Conservation (phyloP, 1,284 basidiomycete genomes). For the Paramarasmius palmivorus region DNA sequence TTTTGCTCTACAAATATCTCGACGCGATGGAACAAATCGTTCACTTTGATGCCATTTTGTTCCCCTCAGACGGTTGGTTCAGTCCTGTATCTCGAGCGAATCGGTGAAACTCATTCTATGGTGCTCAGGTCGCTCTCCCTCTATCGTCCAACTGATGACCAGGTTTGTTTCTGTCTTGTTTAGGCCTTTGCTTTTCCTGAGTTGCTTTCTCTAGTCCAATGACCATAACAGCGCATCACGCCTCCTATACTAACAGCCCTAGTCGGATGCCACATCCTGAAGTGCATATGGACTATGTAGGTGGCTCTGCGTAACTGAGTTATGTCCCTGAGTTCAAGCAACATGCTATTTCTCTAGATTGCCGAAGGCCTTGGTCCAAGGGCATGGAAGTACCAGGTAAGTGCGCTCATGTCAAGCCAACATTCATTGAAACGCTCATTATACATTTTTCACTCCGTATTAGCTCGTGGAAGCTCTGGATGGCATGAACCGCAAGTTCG, state of each 20-base stretch:
- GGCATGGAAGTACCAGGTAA: slow-evolving; percentile 72
- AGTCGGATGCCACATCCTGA: slow-evolving; percentile 76
- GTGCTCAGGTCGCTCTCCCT: slow-evolving; percentile 54
- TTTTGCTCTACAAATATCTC: background rate
- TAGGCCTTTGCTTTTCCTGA: background rate
- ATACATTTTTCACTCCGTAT: slow-evolving; percentile 1
- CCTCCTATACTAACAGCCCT: slow-evolving; percentile 38
- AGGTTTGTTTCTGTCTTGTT: slow-evolving; percentile 29
- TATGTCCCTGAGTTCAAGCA: slow-evolving; percentile 8
- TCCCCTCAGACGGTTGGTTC: slow-evolving; percentile 57
- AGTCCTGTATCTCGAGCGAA: background rate
- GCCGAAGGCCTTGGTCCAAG: slow-evolving; percentile 66
- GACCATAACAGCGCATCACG: slow-evolving; percentile 45
- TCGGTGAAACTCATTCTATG: background rate
- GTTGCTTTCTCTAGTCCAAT: slow-evolving; percentile 44
- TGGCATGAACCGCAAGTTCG: slow-evolving; percentile 74
- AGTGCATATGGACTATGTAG: slow-evolving; percentile 77
- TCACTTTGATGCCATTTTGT: slow-evolving; percentile 62
- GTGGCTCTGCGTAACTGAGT: slow-evolving; percentile 18
- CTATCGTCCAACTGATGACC: slow-evolving; percentile 69
- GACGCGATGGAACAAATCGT: slow-evolving; percentile 17
- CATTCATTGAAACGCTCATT: background rate
- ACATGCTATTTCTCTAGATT: slow-evolving; percentile 35
- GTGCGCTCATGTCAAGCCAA: slow-evolving; percentile 20
- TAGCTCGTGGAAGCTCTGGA: slow-evolving; percentile 75